Evolutionary conservation across 1,284 basidiomycete species (phyloP), one percentile per base, ranked within the genome.

Genomic region (Puccinia coronata): DNA sequence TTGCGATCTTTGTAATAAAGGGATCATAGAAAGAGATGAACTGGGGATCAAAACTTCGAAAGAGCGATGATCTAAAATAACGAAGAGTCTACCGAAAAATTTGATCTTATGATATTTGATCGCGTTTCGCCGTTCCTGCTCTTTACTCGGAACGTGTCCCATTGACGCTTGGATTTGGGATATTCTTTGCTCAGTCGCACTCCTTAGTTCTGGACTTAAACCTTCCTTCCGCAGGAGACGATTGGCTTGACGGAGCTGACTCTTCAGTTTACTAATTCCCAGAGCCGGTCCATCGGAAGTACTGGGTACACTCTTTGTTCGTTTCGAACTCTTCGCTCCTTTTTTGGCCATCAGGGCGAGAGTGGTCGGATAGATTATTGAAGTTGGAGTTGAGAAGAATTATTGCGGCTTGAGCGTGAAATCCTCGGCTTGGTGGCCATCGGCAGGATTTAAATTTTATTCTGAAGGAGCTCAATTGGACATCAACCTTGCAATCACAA

Each of bases 301-400:
- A 36, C 28, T 51, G 3, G 14, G 25, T 34, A 28, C 47, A 88
- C 82, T 90, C 89, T 87, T 93, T 92, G 65, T 90, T 47, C 41
- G 63, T 90, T 84, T 90, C 93, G 11, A 92, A 93, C 70, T 92
- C 82, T 87, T 84, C n/a, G 84, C 85, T 83, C 87, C 87, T 70
- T 61, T 82, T 41, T 51, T 43, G 78, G n/a, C 34, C 57, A 28
- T 70, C 31, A 53, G 25, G 51, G 47, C 39, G 23, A 9, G 53
- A 41, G 16, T 67, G 18, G 28, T 39, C 57, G 25, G 28, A 34
- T 34, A 25, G 3, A n/a, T 28, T 18, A 16, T 36, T 12, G 57
- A 61, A 57, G 25, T 61, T 28, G 31, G 14, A 5, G 28, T 31
- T 61, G 28, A 31, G 34, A 34, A 23, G 57, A 59, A 59, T 8